Evolutionary conservation across 23 red algal genomes (phyloP).

Genomic region (Gracilaria caudata): DNA sequence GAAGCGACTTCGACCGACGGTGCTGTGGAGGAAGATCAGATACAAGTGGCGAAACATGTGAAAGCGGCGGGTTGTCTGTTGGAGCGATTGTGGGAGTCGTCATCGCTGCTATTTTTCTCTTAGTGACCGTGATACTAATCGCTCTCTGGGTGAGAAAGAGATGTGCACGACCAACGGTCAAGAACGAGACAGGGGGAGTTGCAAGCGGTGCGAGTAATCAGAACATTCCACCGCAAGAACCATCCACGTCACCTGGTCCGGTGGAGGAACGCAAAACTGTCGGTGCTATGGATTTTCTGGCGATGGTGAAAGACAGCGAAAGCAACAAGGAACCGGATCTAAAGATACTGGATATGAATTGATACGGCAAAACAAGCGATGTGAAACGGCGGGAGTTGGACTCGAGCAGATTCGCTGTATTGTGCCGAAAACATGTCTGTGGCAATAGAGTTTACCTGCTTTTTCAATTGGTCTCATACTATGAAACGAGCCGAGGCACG

Average conservation of each 20-base stretch:
- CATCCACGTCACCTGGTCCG: not conserved
- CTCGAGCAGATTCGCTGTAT: not conserved
- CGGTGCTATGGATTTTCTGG: not conserved
- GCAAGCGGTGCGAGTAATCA: not conserved
- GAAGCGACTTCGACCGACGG: slow-evolving; percentile 13
- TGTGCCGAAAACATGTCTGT: not conserved
- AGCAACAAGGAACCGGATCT: not conserved
- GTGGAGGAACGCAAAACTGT: not conserved
- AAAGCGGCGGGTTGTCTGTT: not conserved
- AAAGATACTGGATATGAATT: not conserved
- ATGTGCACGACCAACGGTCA: not conserved
- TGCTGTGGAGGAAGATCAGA: slow-evolving; percentile 48
- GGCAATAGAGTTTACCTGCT: not conserved
- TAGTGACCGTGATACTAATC: not conserved
- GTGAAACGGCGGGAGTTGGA: not conserved
- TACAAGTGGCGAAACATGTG: not conserved
- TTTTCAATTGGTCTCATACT: not conserved
- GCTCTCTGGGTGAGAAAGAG: not conserved
- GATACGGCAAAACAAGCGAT: not conserved
- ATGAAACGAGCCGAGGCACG: not conserved
- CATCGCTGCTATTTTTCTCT: not conserved
- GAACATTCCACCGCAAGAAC: not conserved
- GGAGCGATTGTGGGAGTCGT: not conserved
- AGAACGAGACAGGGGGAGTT: not conserved
- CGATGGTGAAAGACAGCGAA: not conserved